These are phyloP conservation scores for Phyllosticta citriasiana DNA, from an alignment of 2,329 filamentous ascomycete genomes.

Conservation along the genomic window DNA sequence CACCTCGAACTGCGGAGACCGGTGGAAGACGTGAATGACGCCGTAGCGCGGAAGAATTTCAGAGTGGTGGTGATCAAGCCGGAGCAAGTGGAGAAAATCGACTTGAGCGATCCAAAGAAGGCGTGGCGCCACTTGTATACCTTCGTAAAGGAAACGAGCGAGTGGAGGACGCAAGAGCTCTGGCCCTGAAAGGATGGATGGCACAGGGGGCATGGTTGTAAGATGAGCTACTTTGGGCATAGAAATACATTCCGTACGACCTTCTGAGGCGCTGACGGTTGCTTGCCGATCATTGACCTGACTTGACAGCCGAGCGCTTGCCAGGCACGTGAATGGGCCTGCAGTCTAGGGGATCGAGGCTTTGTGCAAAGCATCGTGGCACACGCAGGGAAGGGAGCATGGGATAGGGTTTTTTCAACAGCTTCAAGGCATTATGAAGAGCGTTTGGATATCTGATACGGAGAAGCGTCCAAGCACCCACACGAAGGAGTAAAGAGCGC, in stretches of 20 bases:
- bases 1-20: conserved; percentile 47
- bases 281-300: neutral
- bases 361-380: too few relatives aligned
- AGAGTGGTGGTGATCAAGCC: conserved; percentile 80
- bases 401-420: too few relatives aligned
- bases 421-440: too few relatives aligned
- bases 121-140: conserved; percentile 59
- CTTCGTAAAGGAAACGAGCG: conserved; percentile 39
- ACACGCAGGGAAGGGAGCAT: too few relatives aligned
- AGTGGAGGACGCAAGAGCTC: conserved; percentile 47
- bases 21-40: conserved; percentile 61
- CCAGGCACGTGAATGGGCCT: neutral
- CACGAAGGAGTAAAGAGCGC: too few relatives aligned
- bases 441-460: too few relatives aligned
- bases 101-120: conserved; percentile 57
- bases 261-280: conserved; percentile 2
- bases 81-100: conserved; percentile 63
- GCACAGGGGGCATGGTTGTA: neutral
- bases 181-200: conserved; percentile 22
- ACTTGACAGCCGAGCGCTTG: neutral
- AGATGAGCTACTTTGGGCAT: neutral
- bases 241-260: conserved; percentile 8
- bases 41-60: conserved; percentile 63
- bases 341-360: neutral
- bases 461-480: too few relatives aligned